Conservation (phyloP, 1,284 basidiomycete species). For the Fomitopsis pinicola region DNA sequence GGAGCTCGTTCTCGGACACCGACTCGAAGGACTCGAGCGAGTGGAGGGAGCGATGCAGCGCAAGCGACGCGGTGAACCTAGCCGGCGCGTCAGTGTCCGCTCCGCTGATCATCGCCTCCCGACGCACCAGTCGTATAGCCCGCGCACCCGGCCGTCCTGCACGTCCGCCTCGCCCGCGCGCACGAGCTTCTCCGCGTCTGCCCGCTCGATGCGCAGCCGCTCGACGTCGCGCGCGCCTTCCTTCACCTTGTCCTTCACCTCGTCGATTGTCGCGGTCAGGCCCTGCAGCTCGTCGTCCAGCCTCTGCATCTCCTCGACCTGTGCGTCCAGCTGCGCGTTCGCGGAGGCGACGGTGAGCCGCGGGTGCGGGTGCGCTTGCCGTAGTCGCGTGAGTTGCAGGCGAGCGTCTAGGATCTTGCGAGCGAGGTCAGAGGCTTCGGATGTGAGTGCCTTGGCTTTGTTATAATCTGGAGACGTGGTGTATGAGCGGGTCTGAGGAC, state of each 20-base stretch:
- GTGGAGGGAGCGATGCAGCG: conserved; percentile 58
- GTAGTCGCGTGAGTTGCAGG: conserved; percentile 70
- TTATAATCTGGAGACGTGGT: conserved; percentile 44
- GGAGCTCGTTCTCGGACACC: conserved; percentile 70
- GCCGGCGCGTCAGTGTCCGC: background rate
- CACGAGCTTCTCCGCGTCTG: conserved; percentile 67
- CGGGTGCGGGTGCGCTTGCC: conserved; percentile 73
- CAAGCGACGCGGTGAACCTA: conserved; percentile 69
- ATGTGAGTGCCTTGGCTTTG: conserved; percentile 46
- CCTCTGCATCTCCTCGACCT: conserved; percentile 71
- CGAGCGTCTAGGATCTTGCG: conserved; percentile 79
- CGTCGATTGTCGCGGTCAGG: conserved; percentile 42
- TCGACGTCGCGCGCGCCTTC: conserved; percentile 57
- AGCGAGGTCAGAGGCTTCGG: conserved; percentile 54
- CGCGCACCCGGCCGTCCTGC: conserved; percentile 58
- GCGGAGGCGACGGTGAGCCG: conserved; percentile 73
- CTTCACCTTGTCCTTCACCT: conserved; percentile 55
- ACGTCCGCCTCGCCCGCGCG: conserved; percentile 58
- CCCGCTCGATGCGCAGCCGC: conserved; percentile 55
- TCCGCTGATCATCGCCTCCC: background rate
- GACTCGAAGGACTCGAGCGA: conserved; percentile 56
- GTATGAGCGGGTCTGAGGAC: background rate
- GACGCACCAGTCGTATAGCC: conserved; percentile 66
- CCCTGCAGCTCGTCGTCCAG: conserved; percentile 54
- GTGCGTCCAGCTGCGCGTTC: conserved; percentile 63